Evolutionary conservation across 202 grass and related monocot genomes (phyloP), one percentile per base, ranked within the genome.

Genomic region (Dendrocalamus latiflorus): DNA sequence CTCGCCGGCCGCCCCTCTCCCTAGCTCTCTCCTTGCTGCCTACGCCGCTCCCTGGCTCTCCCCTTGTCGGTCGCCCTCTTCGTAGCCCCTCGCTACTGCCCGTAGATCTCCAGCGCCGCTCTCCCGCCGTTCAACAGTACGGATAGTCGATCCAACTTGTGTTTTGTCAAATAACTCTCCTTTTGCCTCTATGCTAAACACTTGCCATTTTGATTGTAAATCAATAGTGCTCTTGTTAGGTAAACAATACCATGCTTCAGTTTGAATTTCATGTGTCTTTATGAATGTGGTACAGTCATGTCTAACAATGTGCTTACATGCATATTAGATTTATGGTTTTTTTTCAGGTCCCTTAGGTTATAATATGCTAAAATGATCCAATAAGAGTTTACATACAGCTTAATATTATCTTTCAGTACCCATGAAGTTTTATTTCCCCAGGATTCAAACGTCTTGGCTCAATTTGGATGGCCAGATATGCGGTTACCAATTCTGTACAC

Each of bases 401-500:
- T 69, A 13, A 57, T 59, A 39, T 77, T 59, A 3, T 15, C 5
- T 24, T 51, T 66, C 45, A 30, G 51, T 15, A 88, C n/a, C 79
- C 66, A 94, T 56, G 28, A 36, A 88, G 10, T 79, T 75, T 2
- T 88, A 60, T 78, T 84, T 75, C 75, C 18, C 25, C 91, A 98
- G 96, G 96, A 98, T 74, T 98, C 93, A 61, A 93, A 91, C 33
- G 75, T 98, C 68, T 82, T 98, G 73, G 96, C 93, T 77, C 96
- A 98, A 66, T 74, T 98, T 44, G 96, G 96, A 67, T 95, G 91
- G 93, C 87, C 96, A 73, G 96, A 98, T 75, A 98, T 98, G 96
- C 91, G 96, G 50, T 2, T 98, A 72, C 96, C 96, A 53, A 98
- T 98, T 56, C 77, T 98, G 11, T 98, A 98, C 78, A 98, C 96